Evolutionary conservation across 2,329 filamentous ascomycete genomes (phyloP).

Genomic region (Bisporella sp.): DNA sequence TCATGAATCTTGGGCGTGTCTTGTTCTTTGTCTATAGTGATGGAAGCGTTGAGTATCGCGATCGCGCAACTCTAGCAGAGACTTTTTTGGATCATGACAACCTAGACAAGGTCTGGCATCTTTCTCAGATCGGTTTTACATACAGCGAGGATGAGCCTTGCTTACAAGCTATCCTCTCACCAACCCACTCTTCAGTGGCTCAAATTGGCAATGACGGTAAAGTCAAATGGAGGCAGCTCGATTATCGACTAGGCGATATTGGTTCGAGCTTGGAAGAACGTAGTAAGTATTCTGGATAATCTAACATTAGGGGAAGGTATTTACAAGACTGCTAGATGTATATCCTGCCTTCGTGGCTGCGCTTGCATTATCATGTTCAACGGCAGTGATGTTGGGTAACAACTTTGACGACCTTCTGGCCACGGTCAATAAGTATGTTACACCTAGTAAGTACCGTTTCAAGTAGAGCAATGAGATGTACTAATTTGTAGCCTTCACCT

Average conservation of each 20-base stretch:
- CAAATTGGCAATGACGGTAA: conserved; percentile 52
- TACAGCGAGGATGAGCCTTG: conserved; percentile 61
- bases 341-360: conserved; percentile 54
- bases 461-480: background rate
- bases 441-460: conserved; percentile 17
- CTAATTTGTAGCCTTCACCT: conserved; percentile 45
- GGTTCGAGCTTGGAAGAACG: conserved; percentile 42
- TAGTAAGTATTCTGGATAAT: conserved; percentile 20
- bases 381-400: conserved; percentile 37
- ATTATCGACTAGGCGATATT: conserved; percentile 42
- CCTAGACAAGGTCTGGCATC: conserved; percentile 57
- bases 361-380: conserved; percentile 46
- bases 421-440: conserved; percentile 39
- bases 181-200: conserved; percentile 50
- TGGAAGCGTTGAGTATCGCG: conserved; percentile 73
- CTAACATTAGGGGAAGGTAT: no score
- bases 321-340: conserved; percentile 31
- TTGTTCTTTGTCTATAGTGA: conserved; percentile 72
- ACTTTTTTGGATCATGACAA: conserved; percentile 57
- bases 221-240: conserved; percentile 50
- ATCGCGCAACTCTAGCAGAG: conserved; percentile 65
- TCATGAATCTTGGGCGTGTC: conserved; percentile 63
- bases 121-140: conserved; percentile 72
- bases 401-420: conserved; percentile 68
- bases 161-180: conserved; percentile 54